Conservation (phyloP, 2,329 filamentous ascomycete species). For the Aspergillus ochraceus region DNA sequence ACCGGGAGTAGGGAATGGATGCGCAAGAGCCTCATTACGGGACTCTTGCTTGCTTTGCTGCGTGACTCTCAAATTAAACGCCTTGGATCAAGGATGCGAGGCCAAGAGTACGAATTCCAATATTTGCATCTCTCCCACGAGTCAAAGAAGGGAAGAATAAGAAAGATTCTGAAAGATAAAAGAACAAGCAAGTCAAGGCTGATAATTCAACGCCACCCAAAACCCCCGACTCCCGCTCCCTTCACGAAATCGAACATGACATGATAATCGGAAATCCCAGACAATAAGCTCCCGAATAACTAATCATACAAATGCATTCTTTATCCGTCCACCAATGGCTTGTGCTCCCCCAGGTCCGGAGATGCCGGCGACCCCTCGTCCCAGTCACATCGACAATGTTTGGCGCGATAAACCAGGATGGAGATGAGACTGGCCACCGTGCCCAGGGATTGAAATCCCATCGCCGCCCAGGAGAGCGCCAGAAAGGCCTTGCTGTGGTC, state of each 20-base stretch:
- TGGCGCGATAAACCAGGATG: not conserved
- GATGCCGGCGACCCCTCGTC: not conserved
- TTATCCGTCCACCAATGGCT: not conserved
- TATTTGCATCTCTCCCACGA: too few relatives aligned
- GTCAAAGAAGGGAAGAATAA: too few relatives aligned
- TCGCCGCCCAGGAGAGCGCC: too few relatives aligned
- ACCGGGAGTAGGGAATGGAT: not conserved
- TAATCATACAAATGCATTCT: not conserved
- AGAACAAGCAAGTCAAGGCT: not conserved
- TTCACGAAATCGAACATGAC: not conserved
- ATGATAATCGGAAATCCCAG: not conserved
- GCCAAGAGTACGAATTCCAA: not conserved
- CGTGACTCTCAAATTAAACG: not conserved
- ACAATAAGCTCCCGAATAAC: not conserved
- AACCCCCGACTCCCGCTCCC: not conserved
- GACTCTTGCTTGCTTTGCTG: not conserved
- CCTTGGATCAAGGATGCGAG: not conserved
- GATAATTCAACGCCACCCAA: not conserved
- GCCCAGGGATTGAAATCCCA: too few relatives aligned
- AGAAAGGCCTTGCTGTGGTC: too few relatives aligned
- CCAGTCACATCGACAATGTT: not conserved
- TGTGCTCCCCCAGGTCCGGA: not conserved
- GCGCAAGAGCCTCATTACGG: not conserved
- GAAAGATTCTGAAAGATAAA: not conserved
- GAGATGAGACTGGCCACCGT: too few relatives aligned